Evolutionary conservation across 2,329 filamentous ascomycete genomes (phyloP), one percentile per base, ranked within the genome.

Genomic region (Cryphonectria naterciae): DNA sequence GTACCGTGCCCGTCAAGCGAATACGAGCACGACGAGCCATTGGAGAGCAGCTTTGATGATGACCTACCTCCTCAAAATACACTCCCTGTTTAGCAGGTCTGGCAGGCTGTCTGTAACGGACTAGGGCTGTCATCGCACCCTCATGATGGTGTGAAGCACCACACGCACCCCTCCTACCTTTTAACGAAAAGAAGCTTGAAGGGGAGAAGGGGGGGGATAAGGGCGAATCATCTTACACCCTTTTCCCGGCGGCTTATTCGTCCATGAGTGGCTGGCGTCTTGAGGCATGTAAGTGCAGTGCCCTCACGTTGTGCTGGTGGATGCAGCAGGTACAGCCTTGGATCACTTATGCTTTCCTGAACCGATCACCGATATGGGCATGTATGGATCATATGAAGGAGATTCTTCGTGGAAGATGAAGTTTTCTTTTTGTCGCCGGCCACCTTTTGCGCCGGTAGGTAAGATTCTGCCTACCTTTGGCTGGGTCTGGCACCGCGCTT

Each of bases 171-270:
- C 37, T n/a, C 32, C 13, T n/a, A 3, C 22, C 17, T n/a, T 19
- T 6, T 1, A 10, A 49, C 19, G 17, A 11, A n/a, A 19, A n/a
- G 5, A 22, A 49, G 46, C 19, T n/a, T n/a, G 46, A n/a, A 2
- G 7, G 22, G 46, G 46, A 22, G 17, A 10, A 17, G 13, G 39
- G 41, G 41, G 17, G 22, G 8, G 22, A 49, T 25, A 68, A 68
- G 58, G 69, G 60, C 69, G 67, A 70, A 70, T 71, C 70, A 71
- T 69, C 66, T 69, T 69, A 68, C 70, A 71, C 62, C 70, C 49
- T 69, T 68, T 65, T 19, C 10, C 35, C 3, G 58, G 17, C n/a
- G 8, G 35, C 54, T 58, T 28, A 39, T 39, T 39, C 58, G 35
- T 39, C 25, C 19, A 19, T 11, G 35, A 25, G 35, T 13, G 25